phyloP scores from a whole-genome alignment of 129 eudicot species.

The Helianthus tuberosus region DNA sequence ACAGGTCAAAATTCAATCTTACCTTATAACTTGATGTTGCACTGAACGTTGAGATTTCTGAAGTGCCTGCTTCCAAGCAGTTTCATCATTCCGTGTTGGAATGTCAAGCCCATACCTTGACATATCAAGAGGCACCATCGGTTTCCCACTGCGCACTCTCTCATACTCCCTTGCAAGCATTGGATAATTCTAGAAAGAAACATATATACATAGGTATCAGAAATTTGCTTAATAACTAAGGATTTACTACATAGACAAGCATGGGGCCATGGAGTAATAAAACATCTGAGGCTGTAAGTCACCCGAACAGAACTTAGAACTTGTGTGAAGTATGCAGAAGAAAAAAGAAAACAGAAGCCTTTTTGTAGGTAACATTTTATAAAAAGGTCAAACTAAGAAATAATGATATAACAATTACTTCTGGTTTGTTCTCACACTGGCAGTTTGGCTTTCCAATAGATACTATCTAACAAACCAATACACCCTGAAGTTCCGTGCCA shows the following conservation, averaged over 20 bases:
- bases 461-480: neutral
- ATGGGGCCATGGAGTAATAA: too few species aligned
- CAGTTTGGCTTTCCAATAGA: conserved; percentile 7
- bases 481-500: neutral
- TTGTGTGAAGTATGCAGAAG: neutral
- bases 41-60: conserved; percentile 89
- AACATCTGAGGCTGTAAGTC: too few species aligned
- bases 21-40: conserved; percentile 97
- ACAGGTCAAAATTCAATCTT: conserved; percentile 10
- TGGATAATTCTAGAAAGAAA: conserved; percentile 70
- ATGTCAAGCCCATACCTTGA: conserved; percentile 85
- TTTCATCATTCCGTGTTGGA: conserved; percentile 87
- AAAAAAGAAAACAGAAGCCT: conserved; percentile 1
- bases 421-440: neutral
- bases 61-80: conserved; percentile 88
- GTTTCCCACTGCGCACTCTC: conserved; percentile 89
- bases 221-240: conserved; percentile 7
- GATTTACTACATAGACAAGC: conserved; percentile 11
- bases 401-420: neutral
- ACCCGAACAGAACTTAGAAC: neutral
- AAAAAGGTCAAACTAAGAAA: neutral
- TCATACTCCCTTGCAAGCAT: conserved; percentile 96
- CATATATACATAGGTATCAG: neutral
- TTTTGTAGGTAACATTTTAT: neutral
- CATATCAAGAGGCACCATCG: conserved; percentile 86